Evolutionary conservation across 345 rosid genomes (phyloP), one percentile per base, ranked within the genome.

Genomic region (Iberis pinnata): DNA sequence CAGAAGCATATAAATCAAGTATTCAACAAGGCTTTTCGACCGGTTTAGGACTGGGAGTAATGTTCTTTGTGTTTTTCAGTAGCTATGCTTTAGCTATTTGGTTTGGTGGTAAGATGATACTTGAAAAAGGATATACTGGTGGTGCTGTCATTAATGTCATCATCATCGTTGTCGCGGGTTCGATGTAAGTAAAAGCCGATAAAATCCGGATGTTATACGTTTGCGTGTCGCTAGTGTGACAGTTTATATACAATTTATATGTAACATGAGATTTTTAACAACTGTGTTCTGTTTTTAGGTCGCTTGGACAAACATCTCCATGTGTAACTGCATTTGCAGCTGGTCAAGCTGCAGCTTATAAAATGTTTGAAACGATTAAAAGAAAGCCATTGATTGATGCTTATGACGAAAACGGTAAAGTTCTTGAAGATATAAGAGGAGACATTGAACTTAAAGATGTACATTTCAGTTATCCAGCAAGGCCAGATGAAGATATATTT

Each of bases 261-360:
- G n/a, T n/a, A n/a, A 3, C 49, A 57, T 27, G 40, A 40, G 56
- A 29, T 40, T 18, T 2, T 8, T 49, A 11, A 51, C 15, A 22
- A 4, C 12, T 22, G 27, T 54, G 49, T 19, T 55, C 36, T 63
- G 14, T 36, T 27, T 62, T 32, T 69, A 89, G 97, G 97, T 83
- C 95, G 5, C 61, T 89, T 4, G 97, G 97, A n/a, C 89, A 83
- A 65, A 70, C 93, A 64, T 76, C 93, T 36, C 86, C 93, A 8
- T 80, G 84, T 64, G 31, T 87, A 70, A 76, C 69, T 14, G 77
- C 93, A 27, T 87, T 87, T 61, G 87, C 85, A 1, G 83, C 87
- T 0, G 93, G 93, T 45, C 86, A 70, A 70, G 83, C 87, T 12
- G 96, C 89, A 26, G 85, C 89, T 0, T 83, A 69, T 53, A 83